Evolutionary conservation across 2,329 filamentous ascomycete genomes (phyloP), one percentile per base, ranked within the genome.

Genomic region (Colletotrichum falcatum): DNA sequence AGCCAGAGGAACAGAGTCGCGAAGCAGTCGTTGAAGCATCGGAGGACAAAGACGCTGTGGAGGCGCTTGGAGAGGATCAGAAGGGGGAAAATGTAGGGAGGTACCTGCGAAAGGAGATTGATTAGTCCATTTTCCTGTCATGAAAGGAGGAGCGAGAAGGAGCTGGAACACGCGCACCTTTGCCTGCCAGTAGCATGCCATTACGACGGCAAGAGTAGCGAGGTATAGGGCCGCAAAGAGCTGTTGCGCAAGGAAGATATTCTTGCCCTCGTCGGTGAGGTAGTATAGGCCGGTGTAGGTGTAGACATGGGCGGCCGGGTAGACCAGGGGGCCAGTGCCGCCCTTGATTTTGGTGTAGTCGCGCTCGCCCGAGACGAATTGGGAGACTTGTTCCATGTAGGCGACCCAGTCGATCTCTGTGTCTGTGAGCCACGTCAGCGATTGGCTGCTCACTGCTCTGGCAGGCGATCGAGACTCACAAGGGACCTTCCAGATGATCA

Each of bases 331-430:
- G 0, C 96, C 96, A 0, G 96, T 99, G 70, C 90, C 92, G 75
- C 96, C 96, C 77, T 91, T 88, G 78, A 99, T 95, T 68, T 90
- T 87, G 71, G 89, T 89, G 81, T 99, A 99, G 81, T 98, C 92
- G 78, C 93, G 90, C 84, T 98, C 95, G 77, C 96, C 96, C 23
- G 89, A 86, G 55, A 95, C 83, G 77, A 92, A 96, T 75, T 95
- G 90, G 49, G 88, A 83, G 54, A 98, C 87, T 78, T 99, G 96
- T 79, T 98, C 88, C 95, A 99, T 98, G 81, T 99, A 99, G 0
- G 96, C 94, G 70, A 87, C 88, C 95, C 95, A 99, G 82, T 99
- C 96, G 77, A 99, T 99, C 81, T 99, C 96, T 53, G 96, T 99
- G 79, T 99, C 96, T 87, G 74, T 53, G 58, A 54, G 30, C 49